Conservation (phyloP, 192 early-diverging fungal species). For the Jimgerdemannia lactiflua region DNA sequence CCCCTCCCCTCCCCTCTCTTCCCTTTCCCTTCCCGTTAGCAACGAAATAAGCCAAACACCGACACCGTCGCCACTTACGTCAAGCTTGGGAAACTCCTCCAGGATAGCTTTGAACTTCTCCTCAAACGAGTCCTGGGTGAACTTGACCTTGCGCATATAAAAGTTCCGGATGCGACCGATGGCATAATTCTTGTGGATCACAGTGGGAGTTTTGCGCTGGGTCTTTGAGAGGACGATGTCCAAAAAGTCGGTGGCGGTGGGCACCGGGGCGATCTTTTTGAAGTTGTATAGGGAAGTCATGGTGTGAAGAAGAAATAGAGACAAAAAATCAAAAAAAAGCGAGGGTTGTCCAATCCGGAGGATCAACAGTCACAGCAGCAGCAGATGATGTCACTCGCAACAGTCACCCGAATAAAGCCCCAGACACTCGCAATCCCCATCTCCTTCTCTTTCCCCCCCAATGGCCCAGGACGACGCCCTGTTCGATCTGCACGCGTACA, state of each 20-base stretch:
- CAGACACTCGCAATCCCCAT: no score
- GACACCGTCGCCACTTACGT: slow-evolving; percentile 59
- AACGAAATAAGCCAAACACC: background rate
- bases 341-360: no score
- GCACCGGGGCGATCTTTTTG: slow-evolving; percentile 96
- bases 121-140: slow-evolving; percentile 95
- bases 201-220: slow-evolving; percentile 95
- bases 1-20: background rate
- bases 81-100: slow-evolving; percentile 96
- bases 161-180: slow-evolving; percentile 97
- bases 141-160: slow-evolving; percentile 99
- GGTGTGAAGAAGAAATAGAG: slow-evolving; percentile 7
- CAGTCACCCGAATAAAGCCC: no score
- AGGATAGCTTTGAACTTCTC: slow-evolving; percentile 95
- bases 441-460: no score
- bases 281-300: slow-evolving; percentile 90
- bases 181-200: slow-evolving; percentile 96
- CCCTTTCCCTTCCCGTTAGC: background rate
- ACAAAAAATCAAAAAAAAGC: no score
- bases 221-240: slow-evolving; percentile 99
- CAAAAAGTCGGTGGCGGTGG: slow-evolving; percentile 88
- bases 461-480: no score
- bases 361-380: no score
- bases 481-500: slow-evolving; percentile 18
- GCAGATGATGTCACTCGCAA: no score